phyloP scores from a whole-genome alignment of 495 filamentous ascomycete genomes.

The Penicillium verhagenii region DNA sequence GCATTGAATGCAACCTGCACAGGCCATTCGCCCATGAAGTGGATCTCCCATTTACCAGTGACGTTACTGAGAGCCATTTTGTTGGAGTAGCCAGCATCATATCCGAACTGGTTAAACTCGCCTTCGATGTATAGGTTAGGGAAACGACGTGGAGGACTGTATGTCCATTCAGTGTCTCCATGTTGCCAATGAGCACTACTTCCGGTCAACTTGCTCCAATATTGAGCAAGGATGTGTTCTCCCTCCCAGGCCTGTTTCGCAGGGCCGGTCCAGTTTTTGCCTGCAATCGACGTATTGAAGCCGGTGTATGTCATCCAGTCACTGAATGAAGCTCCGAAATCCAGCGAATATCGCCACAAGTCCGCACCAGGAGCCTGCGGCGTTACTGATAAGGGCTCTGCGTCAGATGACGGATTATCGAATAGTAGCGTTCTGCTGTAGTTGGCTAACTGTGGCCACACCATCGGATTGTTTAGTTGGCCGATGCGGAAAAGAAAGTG shows the following conservation, averaged over 20 bases:
- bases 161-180: conserved; percentile 50
- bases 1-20: conserved; percentile 61
- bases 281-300: conserved; percentile 43
- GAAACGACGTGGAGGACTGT: conserved; percentile 44
- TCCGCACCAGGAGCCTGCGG: conserved; percentile 64
- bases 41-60: conserved; percentile 56
- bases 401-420: conserved; percentile 34
- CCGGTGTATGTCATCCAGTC: conserved; percentile 56
- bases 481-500: conserved; percentile 58
- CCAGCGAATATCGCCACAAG: conserved; percentile 60
- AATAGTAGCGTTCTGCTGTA: conserved; percentile 35
- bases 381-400: conserved; percentile 47
- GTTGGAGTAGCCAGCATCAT: conserved; percentile 60
- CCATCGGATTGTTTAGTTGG: conserved; percentile 57
- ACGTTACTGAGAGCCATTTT: conserved; percentile 45
- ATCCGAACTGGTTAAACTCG: conserved; percentile 66
- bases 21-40: conserved; percentile 65
- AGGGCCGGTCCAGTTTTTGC: conserved; percentile 58
- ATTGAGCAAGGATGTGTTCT: conserved; percentile 64
- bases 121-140: conserved; percentile 66
- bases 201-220: conserved; percentile 62
- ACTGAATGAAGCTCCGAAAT: conserved; percentile 60
- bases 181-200: conserved; percentile 65
- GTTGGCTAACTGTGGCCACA: conserved; percentile 54
- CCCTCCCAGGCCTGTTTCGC: conserved; percentile 61